phyloP scores from a whole-genome alignment of 2,329 filamentous ascomycete species.

The Diaporthe vaccinii region DNA sequence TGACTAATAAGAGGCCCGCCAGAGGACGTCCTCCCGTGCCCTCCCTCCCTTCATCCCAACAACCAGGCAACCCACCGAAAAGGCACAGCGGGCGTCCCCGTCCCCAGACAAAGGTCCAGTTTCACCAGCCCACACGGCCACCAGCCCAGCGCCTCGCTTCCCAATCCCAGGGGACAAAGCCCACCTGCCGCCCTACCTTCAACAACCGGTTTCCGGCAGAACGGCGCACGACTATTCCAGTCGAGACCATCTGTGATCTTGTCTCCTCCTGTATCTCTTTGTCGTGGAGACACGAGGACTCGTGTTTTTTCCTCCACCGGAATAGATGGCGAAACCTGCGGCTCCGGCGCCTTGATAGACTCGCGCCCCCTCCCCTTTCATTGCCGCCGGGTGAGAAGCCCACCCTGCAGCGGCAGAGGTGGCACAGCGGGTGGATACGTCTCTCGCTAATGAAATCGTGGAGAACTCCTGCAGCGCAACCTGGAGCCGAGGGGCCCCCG shows the following conservation, averaged over 20 bases:
- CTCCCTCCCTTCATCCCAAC: slow-evolving; percentile 16
- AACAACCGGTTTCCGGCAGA: slow-evolving; percentile 6
- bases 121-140: slow-evolving; percentile 20
- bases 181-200: neutral
- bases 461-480: slow-evolving; percentile 37
- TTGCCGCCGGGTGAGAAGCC: neutral
- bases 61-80: neutral
- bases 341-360: slow-evolving; percentile 35
- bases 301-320: neutral
- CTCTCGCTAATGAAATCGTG: slow-evolving; percentile 31
- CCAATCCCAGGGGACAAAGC: slow-evolving; percentile 21
- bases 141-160: neutral
- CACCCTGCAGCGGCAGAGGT: slow-evolving; percentile 16
- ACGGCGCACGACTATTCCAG: slow-evolving; percentile 10
- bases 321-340: slow-evolving; percentile 9
- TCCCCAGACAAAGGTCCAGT: slow-evolving; percentile 30
- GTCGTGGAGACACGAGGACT: neutral
- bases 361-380: slow-evolving; percentile 19
- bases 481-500: slow-evolving; percentile 22
- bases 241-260: neutral
- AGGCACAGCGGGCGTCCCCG: slow-evolving; percentile 16
- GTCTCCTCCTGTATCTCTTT: neutral
- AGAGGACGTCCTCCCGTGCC: neutral
- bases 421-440: slow-evolving; percentile 16
- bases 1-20: slow-evolving; percentile 15